Evolutionary conservation across 2,329 filamentous ascomycete genomes (phyloP).

Genomic region (Ophiostoma novo-ulmi): DNA sequence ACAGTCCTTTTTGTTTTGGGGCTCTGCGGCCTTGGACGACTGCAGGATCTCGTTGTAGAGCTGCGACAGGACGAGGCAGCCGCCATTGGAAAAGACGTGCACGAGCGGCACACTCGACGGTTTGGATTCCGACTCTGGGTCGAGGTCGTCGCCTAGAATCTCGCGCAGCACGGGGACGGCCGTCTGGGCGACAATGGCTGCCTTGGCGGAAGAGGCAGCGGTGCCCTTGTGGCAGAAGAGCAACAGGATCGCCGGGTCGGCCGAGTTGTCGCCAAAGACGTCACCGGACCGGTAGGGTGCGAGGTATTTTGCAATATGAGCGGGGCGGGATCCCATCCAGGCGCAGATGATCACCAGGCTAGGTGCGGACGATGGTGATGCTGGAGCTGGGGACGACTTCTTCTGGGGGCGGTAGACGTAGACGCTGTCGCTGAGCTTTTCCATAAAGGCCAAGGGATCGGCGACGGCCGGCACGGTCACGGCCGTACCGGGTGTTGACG

Average conservation of each 20-base stretch:
- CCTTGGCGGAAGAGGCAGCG: conserved; percentile 34
- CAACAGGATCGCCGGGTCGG: conserved; percentile 46
- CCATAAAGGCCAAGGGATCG: conserved; percentile 36
- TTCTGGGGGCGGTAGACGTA: conserved; percentile 35
- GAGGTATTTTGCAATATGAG: conserved; percentile 50
- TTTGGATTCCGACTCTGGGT: neutral
- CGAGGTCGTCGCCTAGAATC: conserved; percentile 24
- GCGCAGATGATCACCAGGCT: conserved; percentile 45
- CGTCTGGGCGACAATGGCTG: conserved; percentile 35
- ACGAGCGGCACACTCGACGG: conserved; percentile 42
- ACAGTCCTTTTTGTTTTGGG: neutral
- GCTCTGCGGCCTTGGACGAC: neutral
- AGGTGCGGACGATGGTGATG: conserved; percentile 31
- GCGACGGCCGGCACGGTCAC: neutral
- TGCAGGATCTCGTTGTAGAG: conserved; percentile 34
- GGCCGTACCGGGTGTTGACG: neutral
- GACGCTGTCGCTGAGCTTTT: conserved; percentile 37
- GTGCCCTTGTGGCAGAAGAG: conserved; percentile 40
- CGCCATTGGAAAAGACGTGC: conserved; percentile 52
- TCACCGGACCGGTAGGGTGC: conserved; percentile 37
- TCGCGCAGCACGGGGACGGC: conserved; percentile 40
- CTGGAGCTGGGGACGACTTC: too few relatives aligned
- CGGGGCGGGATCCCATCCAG: conserved; percentile 50
- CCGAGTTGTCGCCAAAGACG: conserved; percentile 24
- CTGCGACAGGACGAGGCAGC: conserved; percentile 40